Evolutionary conservation across 1,139 yeast species (phyloP).

Genomic region (Zhuliangozyma parablackwelliae): DNA sequence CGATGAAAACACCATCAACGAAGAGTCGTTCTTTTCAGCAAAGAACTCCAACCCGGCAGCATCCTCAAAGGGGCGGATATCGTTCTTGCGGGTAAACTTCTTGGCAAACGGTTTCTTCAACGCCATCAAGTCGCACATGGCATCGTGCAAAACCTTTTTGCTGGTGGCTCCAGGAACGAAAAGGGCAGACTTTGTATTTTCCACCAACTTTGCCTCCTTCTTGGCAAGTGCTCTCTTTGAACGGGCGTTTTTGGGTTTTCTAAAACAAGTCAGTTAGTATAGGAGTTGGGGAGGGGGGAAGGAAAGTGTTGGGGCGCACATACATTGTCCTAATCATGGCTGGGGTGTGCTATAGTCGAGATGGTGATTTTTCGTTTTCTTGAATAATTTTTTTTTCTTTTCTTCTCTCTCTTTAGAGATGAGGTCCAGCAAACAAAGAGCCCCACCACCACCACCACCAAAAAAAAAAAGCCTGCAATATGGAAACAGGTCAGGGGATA

Average conservation of each 20-base stretch:
- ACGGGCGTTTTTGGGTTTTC: constrained; percentile 87
- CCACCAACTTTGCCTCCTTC: constrained; percentile 82
- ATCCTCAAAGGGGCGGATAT: constrained; percentile 91
- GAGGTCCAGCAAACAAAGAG: no score
- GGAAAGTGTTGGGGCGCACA: constrained; percentile 10
- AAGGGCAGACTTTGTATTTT: constrained; percentile 84
- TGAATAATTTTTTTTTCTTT: no score
- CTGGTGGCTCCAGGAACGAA: constrained; percentile 88
- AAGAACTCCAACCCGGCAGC: constrained; percentile 82
- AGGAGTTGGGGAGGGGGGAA: neutral
- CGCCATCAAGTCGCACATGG: constrained; percentile 84
- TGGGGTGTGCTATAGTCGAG: no score
- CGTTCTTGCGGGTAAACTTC: constrained; percentile 84
- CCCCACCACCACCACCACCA: no score
- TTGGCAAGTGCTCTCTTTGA: constrained; percentile 91
- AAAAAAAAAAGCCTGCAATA: no score
- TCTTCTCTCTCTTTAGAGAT: no score
- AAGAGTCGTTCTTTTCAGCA: constrained; percentile 89
- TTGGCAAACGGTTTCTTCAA: constrained; percentile 89
- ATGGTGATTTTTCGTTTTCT: no score
- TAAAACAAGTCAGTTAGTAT: constrained; percentile 2
- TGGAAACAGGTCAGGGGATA: no score
- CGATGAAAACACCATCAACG: constrained; percentile 77
- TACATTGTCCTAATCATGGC: constrained; percentile 67
- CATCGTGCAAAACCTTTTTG: constrained; percentile 78